phyloP scores from a whole-genome alignment of 139 green algal genomes.

The Nannochloris sp. region DNA sequence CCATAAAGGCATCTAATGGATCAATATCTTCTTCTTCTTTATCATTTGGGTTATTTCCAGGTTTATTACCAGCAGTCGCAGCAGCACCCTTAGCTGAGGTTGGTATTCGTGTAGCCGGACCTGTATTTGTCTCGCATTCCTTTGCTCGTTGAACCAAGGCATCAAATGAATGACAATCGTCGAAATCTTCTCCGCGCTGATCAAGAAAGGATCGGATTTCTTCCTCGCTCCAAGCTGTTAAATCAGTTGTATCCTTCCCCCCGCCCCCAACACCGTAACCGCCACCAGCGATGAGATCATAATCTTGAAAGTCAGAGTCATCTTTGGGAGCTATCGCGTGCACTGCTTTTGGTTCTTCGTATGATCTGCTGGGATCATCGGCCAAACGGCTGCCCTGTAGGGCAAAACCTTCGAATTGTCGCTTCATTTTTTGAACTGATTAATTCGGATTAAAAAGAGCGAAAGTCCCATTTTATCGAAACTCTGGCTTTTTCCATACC shows the following conservation, averaged over 20 bases:
- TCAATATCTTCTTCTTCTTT: constrained; percentile 39
- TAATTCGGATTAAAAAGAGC: neutral
- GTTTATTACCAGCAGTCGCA: neutral
- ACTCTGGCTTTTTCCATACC: too few relatives aligned
- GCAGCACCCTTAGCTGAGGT: neutral
- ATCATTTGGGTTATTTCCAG: neutral
- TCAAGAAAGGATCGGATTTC: constrained; percentile 61
- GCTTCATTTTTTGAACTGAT: neutral
- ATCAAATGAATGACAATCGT: constrained; percentile 39
- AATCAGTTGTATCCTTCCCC: constrained; percentile 56
- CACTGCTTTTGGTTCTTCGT: constrained; percentile 27
- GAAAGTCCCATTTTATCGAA: too few relatives aligned
- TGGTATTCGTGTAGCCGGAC: constrained; percentile 26
- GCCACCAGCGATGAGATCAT: too few relatives aligned
- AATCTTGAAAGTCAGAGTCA: neutral
- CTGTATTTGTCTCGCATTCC: constrained; percentile 63
- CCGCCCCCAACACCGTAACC: too few relatives aligned
- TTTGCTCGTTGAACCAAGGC: constrained; percentile 34
- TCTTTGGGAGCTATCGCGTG: too few relatives aligned
- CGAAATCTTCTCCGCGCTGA: constrained; percentile 65
- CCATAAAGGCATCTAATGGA: constrained; percentile 82
- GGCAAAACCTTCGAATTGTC: neutral
- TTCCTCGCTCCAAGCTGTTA: constrained; percentile 45
- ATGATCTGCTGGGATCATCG: constrained; percentile 26
- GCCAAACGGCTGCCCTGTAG: neutral